Percentiles rank a stretch among this genome's conserved stretches.
These are phyloP conservation scores for Tylopilus sp. DNA, from an alignment of 768 basidiomycete genomes.

Conservation along the genomic window DNA sequence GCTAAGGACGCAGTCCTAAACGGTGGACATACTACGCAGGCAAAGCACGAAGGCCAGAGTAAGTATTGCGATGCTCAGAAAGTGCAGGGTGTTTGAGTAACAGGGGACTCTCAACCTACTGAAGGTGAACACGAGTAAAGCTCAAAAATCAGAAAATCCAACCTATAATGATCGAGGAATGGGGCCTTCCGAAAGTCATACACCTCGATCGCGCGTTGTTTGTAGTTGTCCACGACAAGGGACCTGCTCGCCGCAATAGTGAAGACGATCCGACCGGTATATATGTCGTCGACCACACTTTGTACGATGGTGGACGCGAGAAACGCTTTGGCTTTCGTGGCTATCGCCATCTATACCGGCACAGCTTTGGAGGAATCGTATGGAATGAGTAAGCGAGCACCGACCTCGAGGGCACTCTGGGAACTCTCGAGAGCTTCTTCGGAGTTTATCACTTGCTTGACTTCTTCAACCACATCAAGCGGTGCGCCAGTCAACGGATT, in stretches of 20 bases:
- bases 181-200: constrained; percentile 67
- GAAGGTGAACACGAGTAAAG: background rate
- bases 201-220: constrained; percentile 66
- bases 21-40: constrained; percentile 55
- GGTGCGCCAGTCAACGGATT: constrained; percentile 80
- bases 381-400: constrained; percentile 23
- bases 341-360: constrained; percentile 73
- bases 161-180: constrained; percentile 84
- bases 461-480: constrained; percentile 59
- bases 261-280: constrained; percentile 74
- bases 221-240: constrained; percentile 89
- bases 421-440: constrained; percentile 59
- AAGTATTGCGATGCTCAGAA: constrained; percentile 70
- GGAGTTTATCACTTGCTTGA: constrained; percentile 53
- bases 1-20: background rate
- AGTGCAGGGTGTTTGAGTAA: constrained; percentile 75
- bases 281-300: constrained; percentile 83
- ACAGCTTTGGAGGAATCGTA: background rate
- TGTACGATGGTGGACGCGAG: constrained; percentile 82
- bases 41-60: constrained; percentile 70
- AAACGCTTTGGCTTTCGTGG: constrained; percentile 80
- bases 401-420: constrained; percentile 83
- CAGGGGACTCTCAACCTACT: constrained; percentile 76
- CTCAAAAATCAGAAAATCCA: background rate
- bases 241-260: constrained; percentile 61